These are phyloP conservation scores for Coffea canephora DNA, from an alignment of 257 asterid genomes.

Conservation along the genomic window DNA sequence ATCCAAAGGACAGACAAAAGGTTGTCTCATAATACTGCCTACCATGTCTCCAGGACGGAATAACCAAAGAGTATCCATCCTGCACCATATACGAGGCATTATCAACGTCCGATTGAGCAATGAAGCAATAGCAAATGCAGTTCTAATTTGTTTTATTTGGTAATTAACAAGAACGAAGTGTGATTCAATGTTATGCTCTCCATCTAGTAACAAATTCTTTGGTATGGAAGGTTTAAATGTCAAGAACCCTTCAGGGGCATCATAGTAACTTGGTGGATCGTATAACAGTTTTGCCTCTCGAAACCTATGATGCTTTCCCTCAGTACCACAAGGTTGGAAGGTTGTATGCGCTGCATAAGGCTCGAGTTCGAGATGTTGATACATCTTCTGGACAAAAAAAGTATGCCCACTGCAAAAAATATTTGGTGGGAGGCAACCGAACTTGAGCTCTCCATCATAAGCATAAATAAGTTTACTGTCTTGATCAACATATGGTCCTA, in stretches of 20 bases:
- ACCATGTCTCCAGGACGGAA: slow-evolving; percentile 89
- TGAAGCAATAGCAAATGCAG: slow-evolving; percentile 91
- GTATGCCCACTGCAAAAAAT: slow-evolving; percentile 98
- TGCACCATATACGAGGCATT: slow-evolving; percentile 99
- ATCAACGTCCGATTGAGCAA: slow-evolving; percentile 90
- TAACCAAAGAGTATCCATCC: slow-evolving; percentile 87
- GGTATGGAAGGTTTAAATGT: slow-evolving; percentile 87
- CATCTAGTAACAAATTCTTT: slow-evolving; percentile 83
- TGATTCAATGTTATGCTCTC: slow-evolving; percentile 74
- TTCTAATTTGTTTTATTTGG: slow-evolving; percentile 98
- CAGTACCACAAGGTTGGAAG: slow-evolving; percentile 86
- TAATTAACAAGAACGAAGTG: slow-evolving; percentile 92
- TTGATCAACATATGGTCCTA: slow-evolving; percentile 94
- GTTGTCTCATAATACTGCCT: slow-evolving; percentile 86
- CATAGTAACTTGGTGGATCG: slow-evolving; percentile 89
- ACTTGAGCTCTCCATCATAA: slow-evolving; percentile 90
- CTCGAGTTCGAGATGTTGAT: slow-evolving; percentile 79
- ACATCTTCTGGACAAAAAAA: slow-evolving; percentile 81
- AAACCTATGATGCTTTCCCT: slow-evolving; percentile 91
- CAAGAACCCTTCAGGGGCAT: slow-evolving; percentile 82
- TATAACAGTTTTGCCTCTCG: slow-evolving; percentile 90
- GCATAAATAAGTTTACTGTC: slow-evolving; percentile 96
- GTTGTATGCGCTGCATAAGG: slow-evolving; percentile 98
- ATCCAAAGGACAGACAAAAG: slow-evolving; percentile 93
- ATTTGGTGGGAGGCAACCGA: slow-evolving; percentile 95